Percentiles rank a stretch among this genome's conserved stretches.
Evolutionary conservation across 108 stramenopile genomes (phyloP).

Genomic region (Chaetoceros muelleri): DNA sequence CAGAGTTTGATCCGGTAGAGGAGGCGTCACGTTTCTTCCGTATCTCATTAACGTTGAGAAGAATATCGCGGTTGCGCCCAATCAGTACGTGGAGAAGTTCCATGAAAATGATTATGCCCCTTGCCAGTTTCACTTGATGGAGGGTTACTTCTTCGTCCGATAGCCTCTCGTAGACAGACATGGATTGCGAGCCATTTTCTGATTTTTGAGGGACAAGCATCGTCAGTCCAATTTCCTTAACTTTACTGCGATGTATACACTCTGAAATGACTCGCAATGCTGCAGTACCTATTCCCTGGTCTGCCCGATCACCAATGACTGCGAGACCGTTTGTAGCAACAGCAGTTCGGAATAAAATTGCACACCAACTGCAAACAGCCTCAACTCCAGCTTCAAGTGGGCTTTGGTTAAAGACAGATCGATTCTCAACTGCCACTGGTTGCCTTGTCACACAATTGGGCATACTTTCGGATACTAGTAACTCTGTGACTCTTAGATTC

Average conservation of each 20-base stretch:
- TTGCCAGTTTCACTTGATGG: slow-evolving; percentile 58
- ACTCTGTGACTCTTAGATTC: slow-evolving; percentile 62
- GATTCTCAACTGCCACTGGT: slow-evolving; percentile 41
- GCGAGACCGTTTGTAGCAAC: slow-evolving; percentile 70
- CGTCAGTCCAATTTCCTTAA: slow-evolving; percentile 68
- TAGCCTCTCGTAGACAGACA: slow-evolving; percentile 41
- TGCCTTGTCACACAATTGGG: slow-evolving; percentile 81
- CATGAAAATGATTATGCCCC: slow-evolving; percentile 70
- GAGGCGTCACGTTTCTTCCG: slow-evolving; percentile 30
- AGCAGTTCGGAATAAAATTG: slow-evolving; percentile 75
- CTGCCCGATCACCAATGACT: slow-evolving; percentile 45
- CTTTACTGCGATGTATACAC: slow-evolving; percentile 72
- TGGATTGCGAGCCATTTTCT: slow-evolving; percentile 20
- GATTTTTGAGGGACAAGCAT: slow-evolving; percentile 27
- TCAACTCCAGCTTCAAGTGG: slow-evolving; percentile 76
- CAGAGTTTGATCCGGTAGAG: neutral
- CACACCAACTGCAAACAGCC: slow-evolving; percentile 78
- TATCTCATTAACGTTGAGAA: slow-evolving; percentile 55
- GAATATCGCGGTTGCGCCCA: slow-evolving; percentile 64
- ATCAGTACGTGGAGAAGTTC: slow-evolving; percentile 76
- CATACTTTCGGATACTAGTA: slow-evolving; percentile 69
- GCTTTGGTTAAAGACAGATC: slow-evolving; percentile 69
- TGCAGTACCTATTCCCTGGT: slow-evolving; percentile 72
- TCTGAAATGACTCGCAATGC: slow-evolving; percentile 78
- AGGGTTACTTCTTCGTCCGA: slow-evolving; percentile 54